phyloP scores from a whole-genome alignment of 352 stramenopile genomes.

The Pythium pyrilobum region DNA sequence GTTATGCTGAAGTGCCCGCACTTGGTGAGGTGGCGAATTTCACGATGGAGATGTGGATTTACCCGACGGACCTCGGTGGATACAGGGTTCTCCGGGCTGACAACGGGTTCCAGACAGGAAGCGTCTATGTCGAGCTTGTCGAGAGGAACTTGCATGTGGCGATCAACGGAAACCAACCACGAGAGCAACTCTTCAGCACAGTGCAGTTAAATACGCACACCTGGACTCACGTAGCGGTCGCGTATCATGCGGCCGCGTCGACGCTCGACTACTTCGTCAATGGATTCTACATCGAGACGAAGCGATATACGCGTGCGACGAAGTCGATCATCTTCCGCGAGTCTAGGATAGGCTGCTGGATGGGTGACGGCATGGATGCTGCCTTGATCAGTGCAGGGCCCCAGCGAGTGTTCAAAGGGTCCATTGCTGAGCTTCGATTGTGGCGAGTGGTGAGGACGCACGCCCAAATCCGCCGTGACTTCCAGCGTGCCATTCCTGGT shows the following conservation, averaged over 20 bases:
- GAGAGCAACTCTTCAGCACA: slow-evolving; percentile 58
- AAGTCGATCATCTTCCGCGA: slow-evolving; percentile 42
- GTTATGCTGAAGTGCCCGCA: slow-evolving; percentile 57
- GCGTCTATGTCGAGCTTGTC: slow-evolving; percentile 70
- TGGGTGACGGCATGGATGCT: slow-evolving; percentile 40
- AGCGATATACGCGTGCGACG: slow-evolving; percentile 38
- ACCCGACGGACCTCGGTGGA: slow-evolving; percentile 49
- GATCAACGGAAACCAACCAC: slow-evolving; percentile 66
- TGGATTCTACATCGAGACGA: slow-evolving; percentile 27
- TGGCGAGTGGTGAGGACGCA: slow-evolving; percentile 44
- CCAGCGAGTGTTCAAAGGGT: slow-evolving; percentile 68
- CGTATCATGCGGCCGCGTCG: slow-evolving; percentile 32
- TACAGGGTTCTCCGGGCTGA: slow-evolving; percentile 70
- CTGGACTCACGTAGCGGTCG: slow-evolving; percentile 66
- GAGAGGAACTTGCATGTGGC: slow-evolving; percentile 59
- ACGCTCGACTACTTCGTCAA: slow-evolving; percentile 52
- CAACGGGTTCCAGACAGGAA: slow-evolving; percentile 62
- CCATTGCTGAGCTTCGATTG: slow-evolving; percentile 67
- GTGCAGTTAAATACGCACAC: slow-evolving; percentile 48
- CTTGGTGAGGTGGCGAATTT: slow-evolving; percentile 63
- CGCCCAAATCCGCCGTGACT: slow-evolving; percentile 51
- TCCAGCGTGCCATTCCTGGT: slow-evolving; percentile 57
- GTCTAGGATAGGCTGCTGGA: slow-evolving; percentile 68
- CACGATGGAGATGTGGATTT: slow-evolving; percentile 80
- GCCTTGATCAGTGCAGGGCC: slow-evolving; percentile 24